phyloP scores from a whole-genome alignment of 495 filamentous ascomycete species.

The Haplographium delicatum region DNA sequence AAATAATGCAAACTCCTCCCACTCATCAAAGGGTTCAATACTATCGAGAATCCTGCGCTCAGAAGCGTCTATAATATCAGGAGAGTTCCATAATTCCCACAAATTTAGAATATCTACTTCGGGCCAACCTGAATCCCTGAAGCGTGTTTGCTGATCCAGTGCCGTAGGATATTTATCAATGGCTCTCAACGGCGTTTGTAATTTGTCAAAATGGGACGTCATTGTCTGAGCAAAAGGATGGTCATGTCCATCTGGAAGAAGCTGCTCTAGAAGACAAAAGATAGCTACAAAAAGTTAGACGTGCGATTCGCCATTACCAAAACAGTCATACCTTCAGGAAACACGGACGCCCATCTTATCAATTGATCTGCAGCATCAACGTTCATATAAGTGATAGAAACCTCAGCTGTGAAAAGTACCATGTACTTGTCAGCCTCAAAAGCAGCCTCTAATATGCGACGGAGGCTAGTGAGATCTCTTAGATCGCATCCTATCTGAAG shows the following conservation, averaged over 20 bases:
- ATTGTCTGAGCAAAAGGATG: slow-evolving; percentile 88
- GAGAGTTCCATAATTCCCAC: slow-evolving; percentile 74
- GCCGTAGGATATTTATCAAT: slow-evolving; percentile 65
- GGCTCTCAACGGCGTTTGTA: slow-evolving; percentile 69
- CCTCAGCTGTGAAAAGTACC: slow-evolving; percentile 80
- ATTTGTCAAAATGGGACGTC: slow-evolving; percentile 77
- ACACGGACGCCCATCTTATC: slow-evolving; percentile 60
- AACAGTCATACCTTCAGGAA: slow-evolving; percentile 53
- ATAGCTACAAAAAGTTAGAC: slow-evolving; percentile 27
- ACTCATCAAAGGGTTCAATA: slow-evolving; percentile 87
- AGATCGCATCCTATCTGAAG: slow-evolving; percentile 80
- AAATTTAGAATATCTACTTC: slow-evolving; percentile 55
- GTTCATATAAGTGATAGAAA: slow-evolving; percentile 90
- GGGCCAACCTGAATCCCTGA: slow-evolving; percentile 59
- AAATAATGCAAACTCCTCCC: slow-evolving; percentile 91
- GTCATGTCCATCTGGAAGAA: slow-evolving; percentile 65
- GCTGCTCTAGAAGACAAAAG: slow-evolving; percentile 89
- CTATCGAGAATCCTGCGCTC: slow-evolving; percentile 55
- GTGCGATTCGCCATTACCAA: no score
- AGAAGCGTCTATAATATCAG: slow-evolving; percentile 49
- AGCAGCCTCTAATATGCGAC: slow-evolving; percentile 47
- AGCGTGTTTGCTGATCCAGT: slow-evolving; percentile 58
- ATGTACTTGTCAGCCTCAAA: slow-evolving; percentile 49
- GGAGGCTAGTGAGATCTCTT: slow-evolving; percentile 53
- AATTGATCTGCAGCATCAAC: slow-evolving; percentile 65